Evolutionary conservation across 805 yeast genomes (phyloP).

Genomic region (Maudiozyma pseudohumilis): DNA sequence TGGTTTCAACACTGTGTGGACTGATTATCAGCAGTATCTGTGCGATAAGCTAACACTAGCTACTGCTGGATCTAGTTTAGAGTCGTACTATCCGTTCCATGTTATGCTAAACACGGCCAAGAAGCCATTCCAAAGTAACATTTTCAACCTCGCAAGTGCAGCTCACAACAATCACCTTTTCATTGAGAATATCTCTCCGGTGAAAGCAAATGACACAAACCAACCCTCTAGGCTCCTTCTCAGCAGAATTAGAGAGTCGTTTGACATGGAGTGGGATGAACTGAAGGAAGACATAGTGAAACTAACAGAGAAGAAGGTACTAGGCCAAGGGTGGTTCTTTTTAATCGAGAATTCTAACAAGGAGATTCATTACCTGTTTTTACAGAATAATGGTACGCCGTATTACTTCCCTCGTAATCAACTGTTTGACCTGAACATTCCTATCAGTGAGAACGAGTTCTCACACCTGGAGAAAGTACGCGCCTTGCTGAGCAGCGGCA

Average conservation of each 20-base stretch:
- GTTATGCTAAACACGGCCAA: slow-evolving; percentile 57
- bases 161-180: slow-evolving; percentile 88
- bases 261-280: slow-evolving; percentile 33
- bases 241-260: slow-evolving; percentile 29
- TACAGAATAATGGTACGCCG: slow-evolving; percentile 73
- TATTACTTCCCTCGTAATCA: slow-evolving; percentile 62
- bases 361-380: slow-evolving; percentile 40
- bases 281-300: slow-evolving; percentile 41
- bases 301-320: slow-evolving; percentile 36
- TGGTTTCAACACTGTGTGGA: slow-evolving; percentile 73
- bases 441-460: slow-evolving; percentile 47
- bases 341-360: slow-evolving; percentile 59
- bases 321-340: slow-evolving; percentile 68
- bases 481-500: slow-evolving; percentile 22
- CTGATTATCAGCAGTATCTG: slow-evolving; percentile 60
- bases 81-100: slow-evolving; percentile 65
- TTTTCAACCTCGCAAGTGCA: slow-evolving; percentile 83
- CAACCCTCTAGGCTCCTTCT: slow-evolving; percentile 31
- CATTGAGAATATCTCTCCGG: slow-evolving; percentile 44
- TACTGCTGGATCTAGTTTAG: slow-evolving; percentile 73
- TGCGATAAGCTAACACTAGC: slow-evolving; percentile 50
- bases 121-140: slow-evolving; percentile 51
- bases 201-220: slow-evolving; percentile 6
- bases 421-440: slow-evolving; percentile 64
- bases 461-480: slow-evolving; percentile 36